These are phyloP conservation scores for Myxozyma geophila DNA, from an alignment of 805 yeast genomes.

Conservation along the genomic window DNA sequence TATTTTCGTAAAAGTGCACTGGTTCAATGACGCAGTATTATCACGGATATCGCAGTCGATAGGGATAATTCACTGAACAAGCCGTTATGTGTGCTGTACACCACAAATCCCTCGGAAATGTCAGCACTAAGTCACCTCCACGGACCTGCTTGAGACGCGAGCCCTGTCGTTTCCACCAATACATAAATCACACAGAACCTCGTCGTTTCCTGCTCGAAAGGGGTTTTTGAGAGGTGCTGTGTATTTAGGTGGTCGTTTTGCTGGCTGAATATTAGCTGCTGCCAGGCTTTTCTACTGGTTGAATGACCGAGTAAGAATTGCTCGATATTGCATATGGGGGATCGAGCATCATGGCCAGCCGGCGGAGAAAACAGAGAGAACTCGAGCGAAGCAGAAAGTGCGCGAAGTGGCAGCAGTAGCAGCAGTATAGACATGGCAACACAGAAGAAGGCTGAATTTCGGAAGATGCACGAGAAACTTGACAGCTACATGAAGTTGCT, in stretches of 20 bases:
- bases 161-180: no score
- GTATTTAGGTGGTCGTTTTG: not conserved
- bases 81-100: no score
- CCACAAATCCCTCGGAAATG: no score
- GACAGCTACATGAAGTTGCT: conserved; percentile 8
- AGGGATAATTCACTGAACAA: no score
- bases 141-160: no score
- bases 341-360: conserved; percentile 2
- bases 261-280: not conserved
- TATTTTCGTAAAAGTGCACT: no score
- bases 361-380: not conserved
- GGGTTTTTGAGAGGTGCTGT: not conserved
- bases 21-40: no score
- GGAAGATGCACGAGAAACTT: not conserved
- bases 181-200: no score
- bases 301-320: conserved; percentile 8
- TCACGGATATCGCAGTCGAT: no score
- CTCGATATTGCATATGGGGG: conserved; percentile 13
- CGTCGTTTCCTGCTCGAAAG: no score
- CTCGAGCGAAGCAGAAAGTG: not conserved
- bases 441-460: not conserved
- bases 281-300: not conserved
- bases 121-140: no score
- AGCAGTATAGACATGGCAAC: not conserved
- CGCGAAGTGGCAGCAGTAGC: not conserved